phyloP scores from a whole-genome alignment of 495 filamentous ascomycete species.

The Penicillium cosmopolitanum region DNA sequence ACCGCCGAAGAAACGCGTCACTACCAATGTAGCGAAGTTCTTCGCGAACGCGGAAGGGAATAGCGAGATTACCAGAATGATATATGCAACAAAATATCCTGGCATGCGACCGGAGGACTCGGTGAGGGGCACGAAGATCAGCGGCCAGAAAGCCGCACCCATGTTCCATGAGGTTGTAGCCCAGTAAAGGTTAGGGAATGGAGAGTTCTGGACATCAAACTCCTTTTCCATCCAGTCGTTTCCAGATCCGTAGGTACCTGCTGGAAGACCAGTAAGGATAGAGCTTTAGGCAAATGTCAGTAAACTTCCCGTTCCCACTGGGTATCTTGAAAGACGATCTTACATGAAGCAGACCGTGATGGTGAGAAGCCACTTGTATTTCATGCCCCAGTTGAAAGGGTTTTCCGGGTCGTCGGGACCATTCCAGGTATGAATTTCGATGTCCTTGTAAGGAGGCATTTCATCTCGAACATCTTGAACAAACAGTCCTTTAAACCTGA shows the following conservation, averaged over 20 bases:
- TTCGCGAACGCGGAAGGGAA: constrained; percentile 54
- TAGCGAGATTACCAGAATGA: constrained; percentile 49
- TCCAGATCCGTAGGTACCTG: constrained; percentile 45
- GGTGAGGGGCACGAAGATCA: constrained; percentile 56
- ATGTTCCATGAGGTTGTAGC: constrained; percentile 54
- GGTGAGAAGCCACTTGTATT: constrained; percentile 45
- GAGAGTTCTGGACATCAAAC: constrained; percentile 47
- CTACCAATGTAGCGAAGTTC: constrained; percentile 56
- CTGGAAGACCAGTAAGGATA: constrained; percentile 46
- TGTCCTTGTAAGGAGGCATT: constrained; percentile 10
- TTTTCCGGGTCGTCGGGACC: constrained; percentile 39
- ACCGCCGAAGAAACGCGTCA: constrained; percentile 54
- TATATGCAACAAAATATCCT: constrained; percentile 54
- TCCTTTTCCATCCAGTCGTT: constrained; percentile 40
- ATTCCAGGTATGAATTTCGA: constrained; percentile 42
- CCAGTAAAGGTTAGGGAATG: constrained; percentile 52
- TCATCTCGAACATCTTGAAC: constrained; percentile 7
- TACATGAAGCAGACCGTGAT: constrained; percentile 48
- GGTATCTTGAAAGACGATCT: background rate
- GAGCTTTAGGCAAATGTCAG: constrained; percentile 26
- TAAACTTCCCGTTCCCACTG: background rate
- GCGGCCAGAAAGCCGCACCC: constrained; percentile 55
- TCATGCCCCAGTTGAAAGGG: constrained; percentile 28
- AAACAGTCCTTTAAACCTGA: constrained; percentile 7
- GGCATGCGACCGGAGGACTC: constrained; percentile 55